Evolutionary conservation across 2,329 filamentous ascomycete species (phyloP).

Genomic region (Trichoderma endophyticum): DNA sequence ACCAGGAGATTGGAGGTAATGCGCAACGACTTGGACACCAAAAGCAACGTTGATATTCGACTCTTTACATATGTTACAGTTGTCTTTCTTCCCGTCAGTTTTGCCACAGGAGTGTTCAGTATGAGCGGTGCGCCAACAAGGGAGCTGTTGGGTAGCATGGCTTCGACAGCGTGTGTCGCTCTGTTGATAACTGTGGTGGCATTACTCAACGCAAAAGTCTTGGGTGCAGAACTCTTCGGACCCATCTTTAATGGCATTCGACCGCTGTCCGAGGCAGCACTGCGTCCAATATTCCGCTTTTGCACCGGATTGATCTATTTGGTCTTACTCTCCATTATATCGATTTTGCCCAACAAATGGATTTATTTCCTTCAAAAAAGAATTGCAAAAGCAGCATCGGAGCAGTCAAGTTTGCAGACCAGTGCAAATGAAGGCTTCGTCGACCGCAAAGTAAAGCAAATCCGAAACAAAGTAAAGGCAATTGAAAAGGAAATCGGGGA

Average conservation of each 20-base stretch:
- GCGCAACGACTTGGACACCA: neutral
- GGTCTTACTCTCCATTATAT: neutral
- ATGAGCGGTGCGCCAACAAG: neutral
- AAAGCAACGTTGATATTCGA: neutral
- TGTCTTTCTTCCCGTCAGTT: neutral
- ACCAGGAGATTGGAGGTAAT: neutral
- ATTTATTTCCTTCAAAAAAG: neutral
- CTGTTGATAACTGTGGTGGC: neutral
- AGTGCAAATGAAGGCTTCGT: neutral
- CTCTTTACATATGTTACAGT: neutral
- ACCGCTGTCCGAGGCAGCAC: neutral
- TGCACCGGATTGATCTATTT: neutral
- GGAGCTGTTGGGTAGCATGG: neutral
- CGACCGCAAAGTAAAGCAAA: neutral
- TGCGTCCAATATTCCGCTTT: neutral
- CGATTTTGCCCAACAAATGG: neutral
- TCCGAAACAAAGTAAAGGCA: neutral
- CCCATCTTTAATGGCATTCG: neutral
- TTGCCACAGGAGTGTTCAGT: neutral
- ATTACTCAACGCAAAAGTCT: neutral
- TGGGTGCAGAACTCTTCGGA: neutral
- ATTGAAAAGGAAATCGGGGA: neutral
- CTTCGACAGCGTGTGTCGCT: neutral
- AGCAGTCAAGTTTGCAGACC: neutral
- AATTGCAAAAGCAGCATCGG: neutral